Base-by-base conservation (phyloP, 129 eudicot genomes). In the Lactuca saligna region DNA sequence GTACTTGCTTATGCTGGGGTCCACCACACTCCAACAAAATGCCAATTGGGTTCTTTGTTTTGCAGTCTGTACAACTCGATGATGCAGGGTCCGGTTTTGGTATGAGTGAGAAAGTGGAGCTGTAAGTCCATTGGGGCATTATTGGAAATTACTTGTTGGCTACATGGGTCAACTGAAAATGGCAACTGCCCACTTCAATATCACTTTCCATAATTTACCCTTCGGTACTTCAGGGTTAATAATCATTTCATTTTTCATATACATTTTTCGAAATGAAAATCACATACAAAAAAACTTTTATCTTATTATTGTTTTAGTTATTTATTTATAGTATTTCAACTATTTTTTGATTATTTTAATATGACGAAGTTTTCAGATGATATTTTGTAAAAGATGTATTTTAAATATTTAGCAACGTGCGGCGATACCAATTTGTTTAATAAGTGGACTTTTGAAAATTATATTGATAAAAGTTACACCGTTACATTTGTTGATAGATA, bases 21-120 rank as follows among this genome's bases (percentile, higher is more conserved):
- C 75, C 80, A 42, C 63, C 75, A 53, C 70, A 69, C 75, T 31
- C 38, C 1, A 68, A 76, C 69, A 76, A 38, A 76, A 68, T 76
- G 80, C 75, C 80, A 76, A 68, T 76, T 39, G 63, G 41, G 57
- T 65, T 50, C 50, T 74, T 74, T 54, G 59, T 64, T 74, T 61
- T 76, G 75, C 80, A 69, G 64, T 25, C 37, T 54, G 80, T 76
- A 76, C 80, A 76, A 76, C 53, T 53, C 17, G 44, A 3, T 69
- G 70, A 76, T 76, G 80, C 80, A 76, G 70, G 50, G 15, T 50
- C 70, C 54, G 7, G 46, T 76, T 76, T 51, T 53, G 57, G 80
- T 69, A 61, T 76, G 75, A 61, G 80, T 50, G 80, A 8, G 74
- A 75, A 50, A 38, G 49, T 68, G 69, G 56, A 38, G 69, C 29